Evolutionary conservation across 768 basidiomycete genomes (phyloP).

Genomic region (Ramaria rubella): DNA sequence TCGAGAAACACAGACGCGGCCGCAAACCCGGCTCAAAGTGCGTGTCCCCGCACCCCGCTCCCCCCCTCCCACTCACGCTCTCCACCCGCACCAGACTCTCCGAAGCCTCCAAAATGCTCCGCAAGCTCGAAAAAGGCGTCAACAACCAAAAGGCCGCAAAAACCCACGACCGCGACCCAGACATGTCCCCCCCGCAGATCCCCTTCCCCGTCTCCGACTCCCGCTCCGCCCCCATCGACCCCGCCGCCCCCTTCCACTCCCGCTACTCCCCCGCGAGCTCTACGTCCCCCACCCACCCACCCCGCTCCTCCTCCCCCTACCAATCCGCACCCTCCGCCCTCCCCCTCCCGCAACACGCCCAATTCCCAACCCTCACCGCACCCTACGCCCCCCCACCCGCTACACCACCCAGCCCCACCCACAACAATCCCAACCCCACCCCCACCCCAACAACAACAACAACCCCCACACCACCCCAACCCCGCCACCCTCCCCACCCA

Average conservation of each 20-base stretch:
- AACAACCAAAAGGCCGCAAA: conserved; percentile 68
- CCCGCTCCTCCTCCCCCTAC: conserved; percentile 10
- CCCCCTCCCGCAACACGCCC: conserved; percentile 25
- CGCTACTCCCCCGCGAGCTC: neutral
- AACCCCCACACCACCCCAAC: conserved; percentile 22
- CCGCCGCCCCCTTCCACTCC: neutral
- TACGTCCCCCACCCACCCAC: neutral
- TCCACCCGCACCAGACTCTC: conserved; percentile 49
- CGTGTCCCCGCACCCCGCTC: conserved; percentile 18
- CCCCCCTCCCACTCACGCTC: conserved; percentile 3
- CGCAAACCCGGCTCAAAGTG: conserved; percentile 89
- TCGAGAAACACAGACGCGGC: conserved; percentile 85
- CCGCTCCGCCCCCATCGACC: neutral
- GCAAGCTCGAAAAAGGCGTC: conserved; percentile 77
- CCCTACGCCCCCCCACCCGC: conserved; percentile 23
- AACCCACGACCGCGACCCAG: conserved; percentile 30
- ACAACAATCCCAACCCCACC: conserved; percentile 14
- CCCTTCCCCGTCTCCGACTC: conserved; percentile 20
- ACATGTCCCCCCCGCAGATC: conserved; percentile 33
- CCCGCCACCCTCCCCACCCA: conserved; percentile 17
- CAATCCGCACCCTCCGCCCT: conserved; percentile 24
- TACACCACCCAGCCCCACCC: conserved; percentile 39
- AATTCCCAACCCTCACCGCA: conserved; percentile 20
- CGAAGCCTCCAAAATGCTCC: conserved; percentile 85
- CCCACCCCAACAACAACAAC: conserved; percentile 35